Base-by-base conservation (phyloP, 192 early-diverging fungal species). In the Jimgerdemannia flammicorona region DNA sequence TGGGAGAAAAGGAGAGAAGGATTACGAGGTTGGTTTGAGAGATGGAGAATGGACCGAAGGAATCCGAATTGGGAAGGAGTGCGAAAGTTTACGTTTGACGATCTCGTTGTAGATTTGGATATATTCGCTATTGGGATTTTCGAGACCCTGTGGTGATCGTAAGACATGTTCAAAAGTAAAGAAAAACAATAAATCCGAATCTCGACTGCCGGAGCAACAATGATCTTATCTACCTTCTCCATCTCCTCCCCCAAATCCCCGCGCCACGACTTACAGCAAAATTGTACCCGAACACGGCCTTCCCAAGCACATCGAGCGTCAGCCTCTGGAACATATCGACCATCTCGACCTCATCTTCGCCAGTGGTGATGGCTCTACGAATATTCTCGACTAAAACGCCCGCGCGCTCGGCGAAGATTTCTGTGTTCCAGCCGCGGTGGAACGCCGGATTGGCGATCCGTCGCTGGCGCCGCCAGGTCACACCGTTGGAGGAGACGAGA, bases 381-480 rank as follows among this genome's bases (percentile, higher is more conserved):
- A 73, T 44, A 4, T 71, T 64, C 17, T 74, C 17, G 29, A 44
- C 75, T 49, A 77, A 67, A 49, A 67, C 64, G 49, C 43, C 29
- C 8, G 64, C 72, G 17, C 72, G 64, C 18, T 67, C 64, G 19
- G 73, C 77, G 68, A 81, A 81, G 17, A 78, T 20, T 7, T 78
- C 74, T 14, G 76, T 76, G 17, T 72, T 73, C 80, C 77, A 74
- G n/a, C 69, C 69, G 3, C 80, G 73, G 63, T 75, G 72, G 44
- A 81, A 81, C 7, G 77, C 80, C 19, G 80, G 80, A 19, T 81
- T 81, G 44, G 74, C 66, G 17, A 81, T 59, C 64, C 81, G 79
- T 40, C 79, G 42, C 11, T 80, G 79, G 69, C 69, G 72, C 44
- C 69, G 72, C 79, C 79, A 80, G 11, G 63, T 64, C 4, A 68